Evolutionary conservation across 371 early-diverging fungal genomes (phyloP).

Genomic region (Gilbertella persicaria): DNA sequence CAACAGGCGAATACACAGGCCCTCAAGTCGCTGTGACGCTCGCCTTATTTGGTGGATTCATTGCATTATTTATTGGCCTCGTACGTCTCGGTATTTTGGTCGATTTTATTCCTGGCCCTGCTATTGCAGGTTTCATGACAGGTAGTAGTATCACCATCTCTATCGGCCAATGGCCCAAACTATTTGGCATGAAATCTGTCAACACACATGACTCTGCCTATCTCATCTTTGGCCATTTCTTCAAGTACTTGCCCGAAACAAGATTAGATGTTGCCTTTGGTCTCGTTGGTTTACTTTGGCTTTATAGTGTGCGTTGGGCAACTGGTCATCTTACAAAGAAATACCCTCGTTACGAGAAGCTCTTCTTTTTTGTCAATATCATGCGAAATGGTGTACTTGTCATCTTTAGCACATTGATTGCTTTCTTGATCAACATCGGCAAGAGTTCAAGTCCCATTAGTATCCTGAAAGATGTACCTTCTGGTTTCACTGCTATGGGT

Average conservation of each 20-base stretch:
- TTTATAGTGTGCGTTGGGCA: slow-evolving; percentile 40
- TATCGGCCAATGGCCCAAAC: slow-evolving; percentile 67
- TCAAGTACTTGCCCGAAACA: slow-evolving; percentile 38
- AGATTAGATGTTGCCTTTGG: slow-evolving; percentile 55
- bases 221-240: slow-evolving; percentile 52
- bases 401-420: slow-evolving; percentile 44
- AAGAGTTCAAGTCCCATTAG: slow-evolving; percentile 42
- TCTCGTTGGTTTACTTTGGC: slow-evolving; percentile 34
- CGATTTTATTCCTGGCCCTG: slow-evolving; percentile 82
- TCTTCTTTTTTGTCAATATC: slow-evolving; percentile 47
- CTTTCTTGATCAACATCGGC: slow-evolving; percentile 61
- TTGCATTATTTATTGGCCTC: slow-evolving; percentile 68
- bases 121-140: slow-evolving; percentile 75
- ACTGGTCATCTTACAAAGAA: slow-evolving; percentile 27
- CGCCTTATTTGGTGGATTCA: slow-evolving; percentile 58
- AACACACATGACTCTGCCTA: slow-evolving; percentile 60
- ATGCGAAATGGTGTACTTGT: slow-evolving; percentile 50
- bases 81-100: slow-evolving; percentile 79
- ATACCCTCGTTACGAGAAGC: slow-evolving; percentile 33
- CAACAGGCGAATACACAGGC: slow-evolving; percentile 41
- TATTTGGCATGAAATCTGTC: slow-evolving; percentile 68
- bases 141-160: slow-evolving; percentile 76
- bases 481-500: slow-evolving; percentile 66
- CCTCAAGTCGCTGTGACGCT: slow-evolving; percentile 54
- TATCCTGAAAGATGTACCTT: slow-evolving; percentile 72